Percentiles rank a stretch among this genome's conserved stretches.
Conservation (phyloP, 768 basidiomycete genomes). For the Tylopilus subfusipes region DNA sequence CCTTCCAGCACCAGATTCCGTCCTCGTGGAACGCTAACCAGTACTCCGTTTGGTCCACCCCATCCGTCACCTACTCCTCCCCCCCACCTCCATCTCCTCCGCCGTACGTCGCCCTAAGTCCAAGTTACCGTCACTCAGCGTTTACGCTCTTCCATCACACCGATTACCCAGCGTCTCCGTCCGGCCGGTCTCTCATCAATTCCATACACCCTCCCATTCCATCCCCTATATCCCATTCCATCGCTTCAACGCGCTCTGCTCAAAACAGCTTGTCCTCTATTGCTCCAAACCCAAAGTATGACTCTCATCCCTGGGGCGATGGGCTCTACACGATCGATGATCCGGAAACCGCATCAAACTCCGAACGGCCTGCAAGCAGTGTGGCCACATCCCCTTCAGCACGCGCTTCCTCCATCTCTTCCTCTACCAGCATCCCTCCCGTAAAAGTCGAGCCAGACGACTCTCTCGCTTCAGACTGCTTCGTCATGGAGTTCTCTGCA, state of each 20-base stretch:
- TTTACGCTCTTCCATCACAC: conserved; percentile 21
- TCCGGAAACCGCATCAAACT: conserved; percentile 33
- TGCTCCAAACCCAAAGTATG: conserved; percentile 16
- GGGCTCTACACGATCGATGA: conserved; percentile 34
- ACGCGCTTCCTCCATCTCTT: conserved; percentile 34
- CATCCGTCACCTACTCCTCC: conserved; percentile 19
- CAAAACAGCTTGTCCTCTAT: conserved; percentile 21
- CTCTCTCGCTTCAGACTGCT: conserved; percentile 24
- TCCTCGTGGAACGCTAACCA: conserved; percentile 21
- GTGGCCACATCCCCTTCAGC: conserved; percentile 34
- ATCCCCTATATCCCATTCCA: conserved; percentile 17
- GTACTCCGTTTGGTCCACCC: conserved; percentile 15
- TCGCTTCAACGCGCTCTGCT: conserved; percentile 8
- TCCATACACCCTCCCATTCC: conserved; percentile 14
- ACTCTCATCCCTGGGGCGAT: conserved; percentile 28
- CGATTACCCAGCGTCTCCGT: conserved; percentile 19
- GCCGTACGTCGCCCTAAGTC: conserved; percentile 18
- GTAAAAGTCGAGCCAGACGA: conserved; percentile 34
- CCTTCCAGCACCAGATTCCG: conserved; percentile 13
- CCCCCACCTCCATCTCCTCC: conserved; percentile 25
- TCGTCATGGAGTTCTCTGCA: conserved; percentile 35
- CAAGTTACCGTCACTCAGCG: conserved; percentile 24
- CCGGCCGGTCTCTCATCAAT: conserved; percentile 18
- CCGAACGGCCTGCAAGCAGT: conserved; percentile 33
- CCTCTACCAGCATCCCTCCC: conserved; percentile 27